A percentile compares a stretch with the other conserved stretches of the same genome.
phyloP scores from a whole-genome alignment of 176 grass and related monocot species.

The Stipa capillata region DNA sequence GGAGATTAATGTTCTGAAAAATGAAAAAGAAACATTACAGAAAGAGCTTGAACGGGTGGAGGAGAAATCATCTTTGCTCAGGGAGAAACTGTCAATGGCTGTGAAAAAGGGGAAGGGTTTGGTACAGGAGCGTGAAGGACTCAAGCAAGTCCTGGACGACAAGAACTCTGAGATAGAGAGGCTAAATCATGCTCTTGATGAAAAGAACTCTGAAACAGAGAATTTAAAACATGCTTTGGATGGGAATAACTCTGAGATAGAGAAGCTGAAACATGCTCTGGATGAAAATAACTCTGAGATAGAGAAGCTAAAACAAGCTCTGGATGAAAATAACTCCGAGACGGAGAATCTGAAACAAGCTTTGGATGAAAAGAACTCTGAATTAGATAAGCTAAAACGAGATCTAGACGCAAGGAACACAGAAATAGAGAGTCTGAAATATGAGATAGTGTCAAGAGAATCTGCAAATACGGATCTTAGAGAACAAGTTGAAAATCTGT shows the following conservation, averaged over 20 bases:
- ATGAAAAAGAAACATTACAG: conserved; percentile 67
- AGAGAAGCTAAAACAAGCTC: conserved; percentile 35
- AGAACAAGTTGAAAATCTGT: conserved; percentile 51
- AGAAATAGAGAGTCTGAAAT: conserved; percentile 38
- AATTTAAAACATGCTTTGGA: conserved; percentile 22
- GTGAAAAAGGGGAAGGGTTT: conserved; percentile 98
- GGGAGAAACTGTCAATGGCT: conserved; percentile 94
- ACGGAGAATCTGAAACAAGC: conserved; percentile 41
- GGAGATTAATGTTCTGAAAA: conserved; percentile 55
- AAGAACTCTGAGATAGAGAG: conserved; percentile 36
- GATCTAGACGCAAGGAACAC: conserved; percentile 12
- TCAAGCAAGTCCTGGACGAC: conserved; percentile 45
- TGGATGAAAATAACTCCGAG: conserved; percentile 35
- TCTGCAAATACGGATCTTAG: conserved; percentile 40
- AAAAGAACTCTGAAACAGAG: conserved; percentile 17
- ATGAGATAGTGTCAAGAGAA: conserved; percentile 51
- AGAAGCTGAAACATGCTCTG: conserved; percentile 30
- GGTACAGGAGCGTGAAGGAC: conserved; percentile 86
- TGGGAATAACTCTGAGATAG: conserved; percentile 33
- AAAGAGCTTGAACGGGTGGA: conserved; percentile 69
- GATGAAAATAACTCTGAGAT: conserved; percentile 7
- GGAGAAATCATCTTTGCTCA: conserved; percentile 86
- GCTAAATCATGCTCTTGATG: conserved; percentile 11
- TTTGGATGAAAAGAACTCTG: conserved; percentile 20
- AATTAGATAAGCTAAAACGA: conserved; percentile 29